Evolutionary conservation across 2,329 filamentous ascomycete species (phyloP).

Genomic region (Rutstroemia sp.): DNA sequence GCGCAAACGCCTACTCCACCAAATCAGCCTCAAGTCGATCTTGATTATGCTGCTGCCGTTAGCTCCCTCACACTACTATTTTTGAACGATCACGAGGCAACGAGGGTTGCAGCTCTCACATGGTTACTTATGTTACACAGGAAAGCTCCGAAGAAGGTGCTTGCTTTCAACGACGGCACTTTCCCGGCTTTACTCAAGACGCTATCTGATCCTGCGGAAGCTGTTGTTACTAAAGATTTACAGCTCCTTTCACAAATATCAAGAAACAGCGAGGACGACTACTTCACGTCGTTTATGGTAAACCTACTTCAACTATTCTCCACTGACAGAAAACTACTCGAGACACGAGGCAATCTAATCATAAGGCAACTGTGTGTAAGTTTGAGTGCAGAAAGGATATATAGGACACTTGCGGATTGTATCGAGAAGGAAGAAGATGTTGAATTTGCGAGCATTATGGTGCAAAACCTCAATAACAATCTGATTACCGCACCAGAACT

Average conservation of each 20-base stretch:
- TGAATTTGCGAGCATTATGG: conserved; percentile 99
- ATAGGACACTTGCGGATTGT: conserved; percentile 89
- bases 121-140: conserved; percentile 98
- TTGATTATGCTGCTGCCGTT: conserved; percentile 95
- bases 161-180: conserved; percentile 94
- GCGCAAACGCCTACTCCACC: conserved; percentile 29
- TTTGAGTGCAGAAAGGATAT: conserved; percentile 89
- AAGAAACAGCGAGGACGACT: conserved; percentile 91
- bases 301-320: conserved; percentile 92
- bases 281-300: conserved; percentile 98
- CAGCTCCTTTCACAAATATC: conserved; percentile 94
- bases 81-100: conserved; percentile 93
- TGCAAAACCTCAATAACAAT: conserved; percentile 98
- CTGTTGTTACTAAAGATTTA: conserved; percentile 89
- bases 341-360: conserved; percentile 90
- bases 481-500: conserved; percentile 95
- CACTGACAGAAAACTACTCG: conserved; percentile 82
- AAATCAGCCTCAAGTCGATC: conserved; percentile 52
- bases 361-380: conserved; percentile 92
- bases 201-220: conserved; percentile 87
- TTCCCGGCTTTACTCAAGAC: conserved; percentile 96
- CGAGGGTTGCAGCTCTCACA: conserved; percentile 82
- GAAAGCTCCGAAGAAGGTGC: conserved; percentile 85
- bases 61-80: conserved; percentile 90
- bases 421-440: conserved; percentile 97